phyloP scores from a whole-genome alignment of 139 green algal species.

The Pseudopediastrum boryanum region DNA sequence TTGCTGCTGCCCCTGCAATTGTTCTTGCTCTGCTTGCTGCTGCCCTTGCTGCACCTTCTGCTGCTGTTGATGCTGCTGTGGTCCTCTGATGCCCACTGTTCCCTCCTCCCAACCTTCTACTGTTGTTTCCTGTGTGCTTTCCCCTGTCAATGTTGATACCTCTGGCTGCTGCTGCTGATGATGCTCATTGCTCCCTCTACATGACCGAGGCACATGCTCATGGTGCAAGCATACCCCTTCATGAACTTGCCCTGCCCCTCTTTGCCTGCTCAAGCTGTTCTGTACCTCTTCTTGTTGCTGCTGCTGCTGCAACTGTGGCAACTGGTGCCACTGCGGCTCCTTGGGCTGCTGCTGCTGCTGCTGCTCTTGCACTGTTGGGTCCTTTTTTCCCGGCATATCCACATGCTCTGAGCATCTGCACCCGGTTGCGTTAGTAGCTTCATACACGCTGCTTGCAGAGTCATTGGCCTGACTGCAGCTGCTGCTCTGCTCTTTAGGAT shows the following conservation, averaged over 20 bases:
- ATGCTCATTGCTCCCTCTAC: not conserved
- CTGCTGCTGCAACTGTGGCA: not conserved
- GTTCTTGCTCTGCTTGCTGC: slow-evolving; percentile 5
- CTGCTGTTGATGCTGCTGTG: no score
- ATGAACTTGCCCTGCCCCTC: not conserved
- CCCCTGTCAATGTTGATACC: not conserved
- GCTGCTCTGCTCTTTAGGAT: not conserved
- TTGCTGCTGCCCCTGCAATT: slow-evolving; percentile 3
- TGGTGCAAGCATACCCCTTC: not conserved
- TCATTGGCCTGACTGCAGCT: not conserved
- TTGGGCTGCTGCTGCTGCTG: slow-evolving; percentile 16
- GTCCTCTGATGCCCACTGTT: no score
- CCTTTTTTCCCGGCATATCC: slow-evolving; percentile 40
- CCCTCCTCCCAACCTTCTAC: not conserved
- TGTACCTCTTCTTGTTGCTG: not conserved
- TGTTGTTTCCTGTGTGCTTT: not conserved
- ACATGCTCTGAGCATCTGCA: slow-evolving; percentile 43
- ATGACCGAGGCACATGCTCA: not conserved
- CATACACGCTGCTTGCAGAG: not conserved
- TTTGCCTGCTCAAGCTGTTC: not conserved
- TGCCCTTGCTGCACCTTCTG: slow-evolving; percentile 25
- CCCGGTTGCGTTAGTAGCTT: slow-evolving; percentile 42
- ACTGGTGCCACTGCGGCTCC: not conserved
- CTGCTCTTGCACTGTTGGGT: slow-evolving; percentile 10
- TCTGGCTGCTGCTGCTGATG: not conserved